Conservation (phyloP, 805 yeast genomes). For the Yarrowia sp. region DNA sequence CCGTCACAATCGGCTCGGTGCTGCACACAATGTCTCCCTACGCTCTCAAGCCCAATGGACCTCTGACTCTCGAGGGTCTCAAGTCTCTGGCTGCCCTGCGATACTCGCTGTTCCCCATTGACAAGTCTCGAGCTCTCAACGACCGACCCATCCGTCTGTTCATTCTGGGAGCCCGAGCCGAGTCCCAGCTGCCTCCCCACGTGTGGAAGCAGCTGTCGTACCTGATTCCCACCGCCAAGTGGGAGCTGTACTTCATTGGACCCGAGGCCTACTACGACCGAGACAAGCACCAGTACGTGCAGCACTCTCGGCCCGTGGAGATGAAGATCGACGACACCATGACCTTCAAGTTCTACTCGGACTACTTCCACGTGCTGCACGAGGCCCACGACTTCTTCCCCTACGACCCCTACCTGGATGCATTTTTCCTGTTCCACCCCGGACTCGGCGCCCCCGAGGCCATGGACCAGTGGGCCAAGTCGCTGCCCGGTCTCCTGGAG, state of each 20-base stretch:
- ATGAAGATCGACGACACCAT: conserved; percentile 77
- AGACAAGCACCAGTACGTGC: conserved; percentile 65
- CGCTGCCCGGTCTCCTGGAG: conserved; percentile 85
- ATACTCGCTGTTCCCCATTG: conserved; percentile 83
- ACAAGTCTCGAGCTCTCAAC: conserved; percentile 63
- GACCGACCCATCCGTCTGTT: conserved; percentile 91
- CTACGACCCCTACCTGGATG: conserved; percentile 94
- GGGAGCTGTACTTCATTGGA: conserved; percentile 92
- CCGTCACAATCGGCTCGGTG: conserved; percentile 84
- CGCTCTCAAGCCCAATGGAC: conserved; percentile 79
- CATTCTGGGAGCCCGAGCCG: conserved; percentile 90
- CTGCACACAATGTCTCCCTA: conserved; percentile 89
- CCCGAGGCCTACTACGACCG: conserved; percentile 88
- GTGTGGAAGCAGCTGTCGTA: conserved; percentile 94
- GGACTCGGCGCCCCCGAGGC: conserved; percentile 86
- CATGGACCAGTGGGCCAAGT: conserved; percentile 79
- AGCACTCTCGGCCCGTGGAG: conserved; percentile 60
- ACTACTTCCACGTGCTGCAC: conserved; percentile 88
- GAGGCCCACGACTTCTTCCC: conserved; percentile 96
- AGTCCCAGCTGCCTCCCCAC: conserved; percentile 90
- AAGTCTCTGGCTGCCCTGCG: conserved; percentile 91
- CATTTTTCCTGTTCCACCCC: conserved; percentile 94
- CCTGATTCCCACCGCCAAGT: conserved; percentile 79
- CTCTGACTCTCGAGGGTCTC: conserved; percentile 88
- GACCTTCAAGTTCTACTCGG: conserved; percentile 81